Conservation (phyloP, 2,329 filamentous ascomycete genomes). For the Curvularia hawaiiensis region DNA sequence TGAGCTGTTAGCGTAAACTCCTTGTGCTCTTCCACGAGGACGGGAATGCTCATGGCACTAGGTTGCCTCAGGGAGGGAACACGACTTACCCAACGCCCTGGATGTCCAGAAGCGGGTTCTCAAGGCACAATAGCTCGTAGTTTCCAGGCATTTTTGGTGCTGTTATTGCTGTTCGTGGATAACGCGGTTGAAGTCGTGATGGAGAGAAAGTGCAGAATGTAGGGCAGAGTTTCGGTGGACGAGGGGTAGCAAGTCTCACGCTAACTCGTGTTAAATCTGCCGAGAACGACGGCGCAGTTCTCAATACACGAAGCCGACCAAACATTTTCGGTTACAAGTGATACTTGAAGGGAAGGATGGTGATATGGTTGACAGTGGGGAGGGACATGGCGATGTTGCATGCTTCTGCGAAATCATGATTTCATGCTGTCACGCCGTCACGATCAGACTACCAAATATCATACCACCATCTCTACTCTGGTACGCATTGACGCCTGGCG, state of each 20-base stretch:
- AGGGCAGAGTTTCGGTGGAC: conserved; percentile 25
- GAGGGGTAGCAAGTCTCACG: conserved; percentile 22
- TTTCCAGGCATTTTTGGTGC: conserved; percentile 73
- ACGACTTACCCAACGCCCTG: conserved; percentile 71
- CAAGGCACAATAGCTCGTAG: conserved; percentile 88
- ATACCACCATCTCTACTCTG: neutral
- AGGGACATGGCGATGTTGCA: neutral
- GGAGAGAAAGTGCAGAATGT: conserved; percentile 23
- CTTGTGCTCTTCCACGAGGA: conserved; percentile 15
- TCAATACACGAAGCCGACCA: conserved; percentile 10
- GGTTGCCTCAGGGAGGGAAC: neutral
- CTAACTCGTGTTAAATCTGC: conserved; percentile 16
- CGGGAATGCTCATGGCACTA: neutral
- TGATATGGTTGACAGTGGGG: neutral
- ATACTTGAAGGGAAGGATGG: neutral
- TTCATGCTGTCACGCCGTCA: neutral
- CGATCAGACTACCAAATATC: neutral
- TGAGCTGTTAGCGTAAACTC: conserved; percentile 31
- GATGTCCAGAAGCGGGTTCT: conserved; percentile 98
- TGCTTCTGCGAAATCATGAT: neutral
- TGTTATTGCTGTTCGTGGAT: conserved; percentile 8
- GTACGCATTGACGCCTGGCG: neutral
- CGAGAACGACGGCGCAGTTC: conserved; percentile 3
- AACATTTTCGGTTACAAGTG: neutral
- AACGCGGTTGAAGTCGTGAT: conserved; percentile 19